Percentiles rank a stretch among this genome's conserved stretches.
Conservation (phyloP, 2,329 filamentous ascomycete species). For the Epichloe brachyelytri region DNA sequence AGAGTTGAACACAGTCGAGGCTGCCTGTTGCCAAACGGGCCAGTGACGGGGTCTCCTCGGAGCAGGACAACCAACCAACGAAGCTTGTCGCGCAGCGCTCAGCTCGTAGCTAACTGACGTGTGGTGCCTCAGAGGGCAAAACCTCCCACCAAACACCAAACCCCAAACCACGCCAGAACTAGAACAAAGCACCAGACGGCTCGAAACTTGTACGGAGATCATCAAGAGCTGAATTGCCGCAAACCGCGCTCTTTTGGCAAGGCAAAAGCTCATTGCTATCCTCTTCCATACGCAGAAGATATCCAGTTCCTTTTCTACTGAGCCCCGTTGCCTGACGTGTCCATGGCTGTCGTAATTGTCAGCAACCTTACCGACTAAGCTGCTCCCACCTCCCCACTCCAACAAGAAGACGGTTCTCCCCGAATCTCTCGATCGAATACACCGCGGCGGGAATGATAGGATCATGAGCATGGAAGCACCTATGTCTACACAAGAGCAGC, state of each 20-base stretch:
- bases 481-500: conserved; percentile 59
- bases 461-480: conserved; percentile 33
- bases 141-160: not conserved
- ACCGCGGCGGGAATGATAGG: conserved; percentile 13
- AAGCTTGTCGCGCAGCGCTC: not conserved
- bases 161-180: not conserved
- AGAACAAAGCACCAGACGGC: not conserved
- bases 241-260: not conserved
- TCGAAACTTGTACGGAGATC: not conserved
- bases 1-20: not conserved
- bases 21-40: not conserved
- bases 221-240: not conserved
- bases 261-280: not conserved
- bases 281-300: not conserved
- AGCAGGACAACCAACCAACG: conserved; percentile 4
- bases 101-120: conserved; percentile 4
- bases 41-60: conserved; percentile 5
- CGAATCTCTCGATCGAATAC: not conserved
- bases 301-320: not conserved
- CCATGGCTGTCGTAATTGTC: not conserved
- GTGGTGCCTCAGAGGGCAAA: not conserved
- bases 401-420: not conserved
- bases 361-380: conserved; percentile 8
- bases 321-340: not conserved
- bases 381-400: conserved; percentile 1